A percentile compares a stretch with the other conserved stretches of the same genome.
These are phyloP conservation scores for Aegle marmelos DNA, from an alignment of 345 rosid species.

Conservation along the genomic window DNA sequence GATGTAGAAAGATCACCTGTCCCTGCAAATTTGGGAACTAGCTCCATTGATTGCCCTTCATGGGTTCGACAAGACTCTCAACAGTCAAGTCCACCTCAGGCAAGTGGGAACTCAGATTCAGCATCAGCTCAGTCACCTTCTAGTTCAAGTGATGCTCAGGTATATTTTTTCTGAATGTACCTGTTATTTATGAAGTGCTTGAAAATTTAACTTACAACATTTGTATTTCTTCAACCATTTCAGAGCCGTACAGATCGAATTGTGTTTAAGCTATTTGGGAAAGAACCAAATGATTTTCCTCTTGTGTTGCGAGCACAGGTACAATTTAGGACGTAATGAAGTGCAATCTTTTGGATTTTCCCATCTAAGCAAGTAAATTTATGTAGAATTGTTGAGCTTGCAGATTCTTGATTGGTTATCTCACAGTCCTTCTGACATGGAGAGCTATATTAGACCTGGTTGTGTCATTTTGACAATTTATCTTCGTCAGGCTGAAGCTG, in stretches of 20 bases:
- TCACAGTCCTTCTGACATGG: slow-evolving; percentile 96
- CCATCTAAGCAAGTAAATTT: slow-evolving; percentile 14
- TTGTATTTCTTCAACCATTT: slow-evolving; percentile 18
- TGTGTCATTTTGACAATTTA: slow-evolving; percentile 81
- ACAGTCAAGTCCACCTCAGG: slow-evolving; percentile 96
- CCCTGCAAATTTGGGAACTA: slow-evolving; percentile 52
- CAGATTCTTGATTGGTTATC: slow-evolving; percentile 96
- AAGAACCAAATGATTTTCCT: slow-evolving; percentile 94
- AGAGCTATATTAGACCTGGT: slow-evolving; percentile 99
- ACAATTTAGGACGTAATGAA: slow-evolving; percentile 16
- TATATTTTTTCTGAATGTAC: slow-evolving; percentile 20
- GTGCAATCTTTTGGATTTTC: slow-evolving; percentile 8
- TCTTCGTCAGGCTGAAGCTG: slow-evolving; percentile 80
- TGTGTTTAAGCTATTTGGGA: slow-evolving; percentile 91
- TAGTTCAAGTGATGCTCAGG: slow-evolving; percentile 91
- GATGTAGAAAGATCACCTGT: slow-evolving; percentile 71
- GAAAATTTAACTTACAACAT: neutral
- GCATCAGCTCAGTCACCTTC: slow-evolving; percentile 97
- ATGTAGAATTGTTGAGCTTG: slow-evolving; percentile 24
- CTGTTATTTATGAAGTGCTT: neutral
- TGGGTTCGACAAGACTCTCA: slow-evolving; percentile 79
- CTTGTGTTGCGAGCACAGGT: slow-evolving; percentile 83
- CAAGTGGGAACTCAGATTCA: slow-evolving; percentile 92
- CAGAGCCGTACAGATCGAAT: slow-evolving; percentile 97
- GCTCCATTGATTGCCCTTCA: slow-evolving; percentile 78